Base-by-base conservation (phyloP, 2,329 filamentous ascomycete species). In the Cladosporium austrohemisphaericum region DNA sequence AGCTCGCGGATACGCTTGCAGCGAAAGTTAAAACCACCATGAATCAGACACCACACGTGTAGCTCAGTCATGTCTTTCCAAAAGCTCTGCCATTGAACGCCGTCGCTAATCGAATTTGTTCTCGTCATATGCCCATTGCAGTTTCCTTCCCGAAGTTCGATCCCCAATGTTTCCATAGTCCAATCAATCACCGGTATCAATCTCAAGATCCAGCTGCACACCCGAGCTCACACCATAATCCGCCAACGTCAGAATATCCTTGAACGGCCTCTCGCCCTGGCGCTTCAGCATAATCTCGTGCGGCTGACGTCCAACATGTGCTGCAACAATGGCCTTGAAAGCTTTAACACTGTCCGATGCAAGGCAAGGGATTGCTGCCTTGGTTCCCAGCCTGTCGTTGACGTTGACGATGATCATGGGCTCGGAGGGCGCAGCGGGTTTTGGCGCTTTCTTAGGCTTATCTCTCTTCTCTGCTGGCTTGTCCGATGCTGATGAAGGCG, bases 161-260 rank as follows among this genome's bases (percentile, higher is more conserved):
- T 28, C 25, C 25, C 25, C 25, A 28, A 31, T 31, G 13, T 13
- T 36, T 28, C 23, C 46, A 20, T 50, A n/a, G n/a, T n/a, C n/a
- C n/a, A n/a, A n/a, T 66, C 60, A 69, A 58, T 69, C 67, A 4
- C 66, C 67, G 23, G 67, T 69, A 55, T 68, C 66, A 35, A 69
- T 48, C 56, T 69, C 67, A 64, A 77, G 59, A 63, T 77, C 74
- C 59, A 77, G 64, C 63, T 76, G 74, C 63, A 95, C 90, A 8
- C 92, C 92, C 70, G 93, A 93, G 60, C 85, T 89, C 50, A 97
- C 84, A n/a, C 88, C 89, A 69, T 96, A 97, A 71, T 97, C 92
- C 62, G 88, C 88, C 59, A 96, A 69, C 26, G 83, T 91, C 53
- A 96, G 77, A 60, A 85, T 80, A 65, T 97, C 91, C 74, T 95